A percentile compares a stretch with the other conserved stretches of the same genome.
Evolutionary conservation across 192 early-diverging fungal genomes (phyloP).

Genomic region (Linnemannia zychae): DNA sequence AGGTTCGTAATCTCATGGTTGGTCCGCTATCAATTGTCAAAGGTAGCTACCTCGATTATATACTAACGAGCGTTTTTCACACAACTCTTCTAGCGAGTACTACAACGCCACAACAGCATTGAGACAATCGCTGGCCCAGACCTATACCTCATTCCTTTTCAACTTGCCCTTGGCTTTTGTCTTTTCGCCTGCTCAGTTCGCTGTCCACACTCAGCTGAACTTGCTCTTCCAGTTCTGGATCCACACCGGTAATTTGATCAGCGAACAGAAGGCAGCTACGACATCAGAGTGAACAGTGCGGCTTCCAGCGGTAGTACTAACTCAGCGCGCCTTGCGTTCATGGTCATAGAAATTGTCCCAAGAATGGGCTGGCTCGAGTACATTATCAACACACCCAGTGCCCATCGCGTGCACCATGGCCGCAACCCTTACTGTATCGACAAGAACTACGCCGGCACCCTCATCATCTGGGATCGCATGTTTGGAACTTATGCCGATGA

Average conservation of each 20-base stretch:
- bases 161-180: conserved; percentile 66
- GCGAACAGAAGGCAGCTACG: background rate
- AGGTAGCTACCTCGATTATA: background rate
- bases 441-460: conserved; percentile 72
- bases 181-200: conserved; percentile 67
- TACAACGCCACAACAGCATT: conserved; percentile 72
- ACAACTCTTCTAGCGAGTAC: conserved; percentile 51
- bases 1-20: conserved; percentile 38
- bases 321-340: background rate
- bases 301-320: too few species aligned
- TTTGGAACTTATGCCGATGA: conserved; percentile 73
- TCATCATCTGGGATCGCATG: conserved; percentile 74
- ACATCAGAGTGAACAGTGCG: background rate
- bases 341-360: conserved; percentile 64
- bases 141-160: conserved; percentile 67
- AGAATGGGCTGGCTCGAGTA: conserved; percentile 69
- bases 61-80: conserved; percentile 3
- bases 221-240: conserved; percentile 67
- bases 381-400: conserved; percentile 72
- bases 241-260: conserved; percentile 31
- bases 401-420: conserved; percentile 74
- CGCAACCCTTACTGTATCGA: conserved; percentile 75
- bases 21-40: background rate
- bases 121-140: conserved; percentile 65
- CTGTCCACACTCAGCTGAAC: conserved; percentile 67